phyloP scores from a whole-genome alignment of 2,329 filamentous ascomycete species.

The Decorospora gaudefroyi region DNA sequence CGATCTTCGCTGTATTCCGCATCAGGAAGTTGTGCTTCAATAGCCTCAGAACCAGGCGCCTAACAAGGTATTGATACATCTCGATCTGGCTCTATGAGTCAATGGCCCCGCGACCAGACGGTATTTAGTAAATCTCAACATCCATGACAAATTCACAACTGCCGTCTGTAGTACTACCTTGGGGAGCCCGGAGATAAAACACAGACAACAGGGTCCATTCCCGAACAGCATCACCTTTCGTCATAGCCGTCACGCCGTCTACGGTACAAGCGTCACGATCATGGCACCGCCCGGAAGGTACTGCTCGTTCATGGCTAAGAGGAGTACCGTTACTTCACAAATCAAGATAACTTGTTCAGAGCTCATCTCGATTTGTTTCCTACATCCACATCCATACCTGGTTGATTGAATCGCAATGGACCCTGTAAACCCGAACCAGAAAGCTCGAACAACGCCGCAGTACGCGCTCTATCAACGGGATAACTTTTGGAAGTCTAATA shows the following conservation, averaged over 20 bases:
- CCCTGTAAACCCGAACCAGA: constrained; percentile 58
- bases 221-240: constrained; percentile 12
- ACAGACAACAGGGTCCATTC: constrained; percentile 6
- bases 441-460: constrained; percentile 57
- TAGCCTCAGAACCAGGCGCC: background rate
- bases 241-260: constrained; percentile 9
- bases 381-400: no score
- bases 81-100: no score
- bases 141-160: no score
- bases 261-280: constrained; percentile 16
- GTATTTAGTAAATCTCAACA: no score
- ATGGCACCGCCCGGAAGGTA: constrained; percentile 3
- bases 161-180: background rate
- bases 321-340: background rate
- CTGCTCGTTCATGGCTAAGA: background rate
- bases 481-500: constrained; percentile 60
- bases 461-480: constrained; percentile 61
- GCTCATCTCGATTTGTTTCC: no score
- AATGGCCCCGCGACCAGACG: no score
- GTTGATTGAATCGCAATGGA: constrained; percentile 46
- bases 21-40: background rate
- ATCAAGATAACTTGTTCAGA: background rate
- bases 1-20: background rate
- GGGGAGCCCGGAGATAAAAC: constrained; percentile 11
- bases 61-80: no score